Conservation (phyloP, 345 rosid species). For the Eucalyptus virginea region DNA sequence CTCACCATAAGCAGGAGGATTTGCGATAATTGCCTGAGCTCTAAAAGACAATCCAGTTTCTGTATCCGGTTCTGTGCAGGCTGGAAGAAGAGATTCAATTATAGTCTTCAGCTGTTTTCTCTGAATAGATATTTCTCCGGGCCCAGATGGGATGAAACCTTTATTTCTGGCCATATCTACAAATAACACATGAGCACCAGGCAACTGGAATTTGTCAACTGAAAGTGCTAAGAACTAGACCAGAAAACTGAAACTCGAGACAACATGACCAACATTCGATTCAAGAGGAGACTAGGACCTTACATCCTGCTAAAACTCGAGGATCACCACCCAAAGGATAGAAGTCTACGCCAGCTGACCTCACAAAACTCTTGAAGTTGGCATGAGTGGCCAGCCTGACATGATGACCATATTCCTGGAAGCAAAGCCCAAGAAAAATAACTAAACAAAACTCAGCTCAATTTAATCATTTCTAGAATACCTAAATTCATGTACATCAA, state of each 20-base stretch:
- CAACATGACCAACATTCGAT: not conserved
- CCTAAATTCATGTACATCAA: not conserved
- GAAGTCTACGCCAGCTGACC: constrained; percentile 78
- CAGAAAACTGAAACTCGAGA: not conserved
- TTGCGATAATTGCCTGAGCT: constrained; percentile 98
- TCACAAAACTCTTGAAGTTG: constrained; percentile 72
- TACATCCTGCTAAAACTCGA: constrained; percentile 91
- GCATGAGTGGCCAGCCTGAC: constrained; percentile 96
- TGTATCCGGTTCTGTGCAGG: constrained; percentile 79
- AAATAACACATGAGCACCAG: not conserved
- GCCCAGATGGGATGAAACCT: constrained; percentile 93
- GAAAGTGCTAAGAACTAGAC: not conserved
- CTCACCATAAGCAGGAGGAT: constrained; percentile 96
- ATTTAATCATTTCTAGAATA: not conserved
- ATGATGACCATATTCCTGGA: constrained; percentile 90
- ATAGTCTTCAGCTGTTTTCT: constrained; percentile 91
- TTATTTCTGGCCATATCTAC: constrained; percentile 97
- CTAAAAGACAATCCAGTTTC: constrained; percentile 63
- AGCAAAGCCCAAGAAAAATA: not conserved
- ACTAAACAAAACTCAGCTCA: not conserved
- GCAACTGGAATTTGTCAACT: not conserved
- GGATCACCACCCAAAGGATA: constrained; percentile 98
- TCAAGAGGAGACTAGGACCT: constrained; percentile 20
- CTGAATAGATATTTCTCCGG: constrained; percentile 82
- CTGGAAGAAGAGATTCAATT: constrained; percentile 92